Conservation (phyloP, 106 monocot genomes). For the Alisma plantagoaquatica region DNA sequence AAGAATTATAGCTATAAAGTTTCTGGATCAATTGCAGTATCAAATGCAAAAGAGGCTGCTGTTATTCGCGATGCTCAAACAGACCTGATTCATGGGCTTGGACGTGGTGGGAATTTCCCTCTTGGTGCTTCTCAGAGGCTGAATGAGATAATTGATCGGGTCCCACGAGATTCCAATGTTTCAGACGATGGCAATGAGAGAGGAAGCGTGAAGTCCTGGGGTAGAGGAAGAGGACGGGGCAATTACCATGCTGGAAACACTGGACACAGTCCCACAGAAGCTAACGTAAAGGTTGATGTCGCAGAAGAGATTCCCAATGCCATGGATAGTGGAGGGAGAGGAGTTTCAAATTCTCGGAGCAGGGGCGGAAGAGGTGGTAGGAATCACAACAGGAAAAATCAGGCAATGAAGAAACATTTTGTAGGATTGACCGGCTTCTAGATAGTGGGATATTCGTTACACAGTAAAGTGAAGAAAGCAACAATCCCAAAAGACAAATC, state of each 20-base stretch:
- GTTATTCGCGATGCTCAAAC: slow-evolving; percentile 49
- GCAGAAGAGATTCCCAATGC: slow-evolving; percentile 6
- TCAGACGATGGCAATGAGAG: slow-evolving; percentile 8
- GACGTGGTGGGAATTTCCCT: slow-evolving; percentile 78
- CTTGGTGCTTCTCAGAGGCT: slow-evolving; percentile 31
- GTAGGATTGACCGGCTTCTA: slow-evolving; percentile 28
- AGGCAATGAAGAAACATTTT: slow-evolving; percentile 90
- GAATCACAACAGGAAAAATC: slow-evolving; percentile 59
- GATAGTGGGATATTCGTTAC: too few species aligned
- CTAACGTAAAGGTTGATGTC: slow-evolving; percentile 14
- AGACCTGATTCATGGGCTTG: slow-evolving; percentile 79
- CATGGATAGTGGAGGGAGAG: slow-evolving; percentile 25
- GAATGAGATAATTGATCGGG: slow-evolving; percentile 14
- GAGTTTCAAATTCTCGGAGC: slow-evolving; percentile 24
- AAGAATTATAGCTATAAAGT: slow-evolving; percentile 99
- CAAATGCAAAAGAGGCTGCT: slow-evolving; percentile 60
- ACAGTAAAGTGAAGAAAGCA: too few species aligned
- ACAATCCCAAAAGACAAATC: too few species aligned
- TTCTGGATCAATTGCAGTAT: slow-evolving; percentile 64
- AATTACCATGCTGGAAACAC: background rate
- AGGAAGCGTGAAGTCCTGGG: slow-evolving; percentile 22
- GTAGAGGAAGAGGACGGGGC: slow-evolving; percentile 42
- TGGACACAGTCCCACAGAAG: background rate
- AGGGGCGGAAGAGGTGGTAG: slow-evolving; percentile 47
- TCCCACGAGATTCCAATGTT: slow-evolving; percentile 1